Base-by-base conservation (phyloP, 2,329 filamentous ascomycete species). In the Colletotrichum shisoi region DNA sequence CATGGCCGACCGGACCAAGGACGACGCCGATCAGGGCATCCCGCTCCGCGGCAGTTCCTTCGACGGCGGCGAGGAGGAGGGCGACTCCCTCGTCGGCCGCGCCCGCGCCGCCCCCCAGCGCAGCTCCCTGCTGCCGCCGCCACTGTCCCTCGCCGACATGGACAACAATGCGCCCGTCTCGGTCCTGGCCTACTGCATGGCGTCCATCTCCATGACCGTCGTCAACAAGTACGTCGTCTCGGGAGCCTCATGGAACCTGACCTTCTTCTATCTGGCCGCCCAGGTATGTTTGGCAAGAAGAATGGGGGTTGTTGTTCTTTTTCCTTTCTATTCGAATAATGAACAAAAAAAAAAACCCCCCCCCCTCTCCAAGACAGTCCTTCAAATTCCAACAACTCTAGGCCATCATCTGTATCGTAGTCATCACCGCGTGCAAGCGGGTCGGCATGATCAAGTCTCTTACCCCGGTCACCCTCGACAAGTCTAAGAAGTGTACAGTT, bases 201-300 rank as follows among this genome's bases (percentile, higher is more conserved):
- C 94, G 59, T 97, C 94, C n/a, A 99, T 99, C 76, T 87, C 94
- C 79, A 99, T 99, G 95, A 99, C 95, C 8, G 92, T 97, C n/a
- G 95, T 96, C 79, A 99, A 99, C 83, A 99, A 99, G 85, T 99
- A 95, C 79, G 94, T 97, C 70, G 88, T 99, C 53, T 97, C 93
- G 9, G 95, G 94, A 69, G 85, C 86, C 57, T 87, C 90, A 71
- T 99, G 96, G 87, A 99, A 98, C 81, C 82, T 99, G 74, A 97
- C 96, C 81, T 97, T 98, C 80, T 92, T 99, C 81, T 91, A 97
- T 74, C 87, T 98, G 67, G 90, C 88, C 69, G 86, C 98, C 69
- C 94, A 98, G 89, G 94, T 97, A 87, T 74, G 87, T 75, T 21
- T 34, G 27, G 6, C 27, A 8, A 31, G 27, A 27, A 7, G 24